Evolutionary conservation across 208 protist species (phyloP).

Genomic region (Trypanosoma scelopori): DNA sequence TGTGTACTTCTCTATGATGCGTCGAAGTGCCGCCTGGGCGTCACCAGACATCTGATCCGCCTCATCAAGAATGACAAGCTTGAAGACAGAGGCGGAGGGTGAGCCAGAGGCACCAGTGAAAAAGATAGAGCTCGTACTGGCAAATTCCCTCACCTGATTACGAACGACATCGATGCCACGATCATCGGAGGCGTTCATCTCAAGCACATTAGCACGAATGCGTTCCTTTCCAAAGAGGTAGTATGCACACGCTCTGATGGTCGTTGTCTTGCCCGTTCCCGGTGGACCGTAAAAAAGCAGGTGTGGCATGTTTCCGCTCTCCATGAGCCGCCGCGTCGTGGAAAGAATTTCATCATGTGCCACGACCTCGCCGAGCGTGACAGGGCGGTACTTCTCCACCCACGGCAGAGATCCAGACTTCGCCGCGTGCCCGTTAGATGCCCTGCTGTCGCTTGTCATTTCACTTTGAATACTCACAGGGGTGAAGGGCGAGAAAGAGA

Average conservation of each 20-base stretch:
- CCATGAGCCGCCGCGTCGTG: constrained; percentile 92
- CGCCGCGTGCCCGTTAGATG: constrained; percentile 16
- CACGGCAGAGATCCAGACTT: constrained; percentile 66
- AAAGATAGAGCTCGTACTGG: constrained; percentile 96
- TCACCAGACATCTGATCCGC: constrained; percentile 98
- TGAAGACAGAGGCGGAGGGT: constrained; percentile 63
- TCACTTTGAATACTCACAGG: background rate
- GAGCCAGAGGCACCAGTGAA: constrained; percentile 26
- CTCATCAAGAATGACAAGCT: constrained; percentile 99
- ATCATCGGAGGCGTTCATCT: constrained; percentile 99
- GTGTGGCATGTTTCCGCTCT: constrained; percentile 95
- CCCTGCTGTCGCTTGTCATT: constrained; percentile 20
- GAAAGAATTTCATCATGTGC: constrained; percentile 92
- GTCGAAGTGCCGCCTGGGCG: constrained; percentile 97
- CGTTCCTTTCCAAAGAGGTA: constrained; percentile 95
- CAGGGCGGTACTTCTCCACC: constrained; percentile 96
- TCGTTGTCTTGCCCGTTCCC: constrained; percentile 90
- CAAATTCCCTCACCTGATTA: constrained; percentile 98
- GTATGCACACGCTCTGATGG: constrained; percentile 84
- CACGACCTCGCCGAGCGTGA: constrained; percentile 86
- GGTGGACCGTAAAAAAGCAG: constrained; percentile 98
- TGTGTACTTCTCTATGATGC: constrained; percentile 99
- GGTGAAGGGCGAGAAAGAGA: background rate
- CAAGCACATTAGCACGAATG: constrained; percentile 82
- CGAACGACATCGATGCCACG: constrained; percentile 98